phyloP scores from a whole-genome alignment of 139 green algal species.

The Parachlorella kessleri region DNA sequence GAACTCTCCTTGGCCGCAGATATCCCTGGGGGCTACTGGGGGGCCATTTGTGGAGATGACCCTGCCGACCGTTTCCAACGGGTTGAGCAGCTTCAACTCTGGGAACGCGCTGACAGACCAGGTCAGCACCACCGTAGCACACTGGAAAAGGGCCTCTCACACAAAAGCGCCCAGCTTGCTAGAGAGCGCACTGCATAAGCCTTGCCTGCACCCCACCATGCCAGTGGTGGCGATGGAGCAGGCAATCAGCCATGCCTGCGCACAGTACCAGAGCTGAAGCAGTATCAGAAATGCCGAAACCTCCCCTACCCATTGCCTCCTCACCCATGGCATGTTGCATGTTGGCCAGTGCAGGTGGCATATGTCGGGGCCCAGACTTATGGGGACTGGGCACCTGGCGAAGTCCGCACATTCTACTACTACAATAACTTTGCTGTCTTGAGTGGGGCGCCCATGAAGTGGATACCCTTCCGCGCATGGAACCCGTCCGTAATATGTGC shows the following conservation, averaged over 20 bases:
- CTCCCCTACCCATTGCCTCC: too few relatives aligned
- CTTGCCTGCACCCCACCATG: background rate
- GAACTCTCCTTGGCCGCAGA: background rate
- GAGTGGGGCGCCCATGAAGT: background rate
- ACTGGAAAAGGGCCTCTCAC: background rate
- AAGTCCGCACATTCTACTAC: background rate
- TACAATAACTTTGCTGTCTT: background rate
- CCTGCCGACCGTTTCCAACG: background rate
- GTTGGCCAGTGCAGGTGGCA: background rate
- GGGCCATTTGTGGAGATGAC: background rate
- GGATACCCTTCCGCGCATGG: background rate
- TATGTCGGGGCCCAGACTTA: background rate
- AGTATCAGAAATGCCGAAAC: background rate
- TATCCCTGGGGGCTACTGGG: background rate
- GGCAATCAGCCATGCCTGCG: background rate
- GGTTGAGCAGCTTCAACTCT: background rate
- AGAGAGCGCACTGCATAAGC: background rate
- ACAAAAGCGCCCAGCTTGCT: background rate
- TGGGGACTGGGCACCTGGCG: background rate
- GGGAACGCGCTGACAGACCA: background rate
- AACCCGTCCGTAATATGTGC: background rate
- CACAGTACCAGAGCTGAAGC: background rate
- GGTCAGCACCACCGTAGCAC: background rate
- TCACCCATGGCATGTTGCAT: too few relatives aligned
- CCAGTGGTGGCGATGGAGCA: background rate